Percentiles rank a stretch among this genome's conserved stretches.
Evolutionary conservation across 306 rosid genomes (phyloP).

Genomic region (Medicago truncatula): DNA sequence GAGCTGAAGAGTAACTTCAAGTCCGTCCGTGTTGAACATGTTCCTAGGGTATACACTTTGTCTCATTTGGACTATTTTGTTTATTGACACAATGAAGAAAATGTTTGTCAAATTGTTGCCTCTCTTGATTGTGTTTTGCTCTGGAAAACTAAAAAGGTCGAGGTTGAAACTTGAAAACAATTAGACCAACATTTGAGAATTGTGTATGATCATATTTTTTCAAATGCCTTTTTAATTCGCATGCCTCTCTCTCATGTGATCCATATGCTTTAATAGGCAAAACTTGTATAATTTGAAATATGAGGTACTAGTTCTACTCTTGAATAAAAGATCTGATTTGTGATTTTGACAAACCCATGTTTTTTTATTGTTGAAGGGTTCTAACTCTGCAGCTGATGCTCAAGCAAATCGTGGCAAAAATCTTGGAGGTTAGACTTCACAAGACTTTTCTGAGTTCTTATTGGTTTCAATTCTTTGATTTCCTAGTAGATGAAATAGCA

Average conservation of each 20-base stretch:
- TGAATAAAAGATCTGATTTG: neutral
- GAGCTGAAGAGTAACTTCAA: neutral
- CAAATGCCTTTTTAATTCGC: neutral
- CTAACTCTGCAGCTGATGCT: conserved; percentile 77
- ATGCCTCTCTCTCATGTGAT: neutral
- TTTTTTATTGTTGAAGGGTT: conserved; percentile 54
- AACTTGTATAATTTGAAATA: neutral
- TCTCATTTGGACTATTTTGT: neutral
- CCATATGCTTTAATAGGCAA: neutral
- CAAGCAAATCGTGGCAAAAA: conserved; percentile 71
- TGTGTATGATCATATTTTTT: neutral
- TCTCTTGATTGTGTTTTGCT: neutral
- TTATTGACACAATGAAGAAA: neutral
- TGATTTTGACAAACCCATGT: conserved; percentile 8
- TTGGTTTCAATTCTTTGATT: neutral
- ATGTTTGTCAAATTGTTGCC: neutral
- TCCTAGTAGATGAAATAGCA: neutral
- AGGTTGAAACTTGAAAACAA: neutral
- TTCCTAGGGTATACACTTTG: conserved; percentile 19
- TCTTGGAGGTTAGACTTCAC: conserved; percentile 59
- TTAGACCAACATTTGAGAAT: neutral
- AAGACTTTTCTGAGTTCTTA: conserved; percentile 23
- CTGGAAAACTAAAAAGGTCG: neutral
- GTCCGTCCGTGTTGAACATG: neutral
- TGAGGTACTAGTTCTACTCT: neutral